phyloP scores from a whole-genome alignment of 768 basidiomycete species.

The Suillus alpinus region DNA sequence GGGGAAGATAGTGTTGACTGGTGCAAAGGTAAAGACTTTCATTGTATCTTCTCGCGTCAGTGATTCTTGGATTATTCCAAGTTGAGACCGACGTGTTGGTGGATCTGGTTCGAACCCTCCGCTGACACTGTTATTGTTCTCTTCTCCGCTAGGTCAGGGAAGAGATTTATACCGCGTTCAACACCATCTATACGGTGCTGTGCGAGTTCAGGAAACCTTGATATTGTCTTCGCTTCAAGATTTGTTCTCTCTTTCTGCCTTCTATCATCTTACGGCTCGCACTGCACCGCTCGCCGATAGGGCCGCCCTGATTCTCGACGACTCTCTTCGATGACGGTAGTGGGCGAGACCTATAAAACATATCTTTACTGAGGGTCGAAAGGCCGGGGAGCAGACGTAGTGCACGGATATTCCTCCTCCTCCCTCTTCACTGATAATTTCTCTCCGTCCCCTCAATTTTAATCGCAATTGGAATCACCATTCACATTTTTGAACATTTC shows the following conservation, averaged over 20 bases:
- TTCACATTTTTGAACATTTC: background rate
- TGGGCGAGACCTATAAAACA: slow-evolving; percentile 15
- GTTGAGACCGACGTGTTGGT: slow-evolving; percentile 39
- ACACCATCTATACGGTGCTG: slow-evolving; percentile 97
- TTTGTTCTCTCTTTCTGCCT: background rate
- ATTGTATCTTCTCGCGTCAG: slow-evolving; percentile 30
- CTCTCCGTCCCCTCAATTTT: background rate
- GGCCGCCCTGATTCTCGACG: slow-evolving; percentile 2
- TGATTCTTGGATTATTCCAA: slow-evolving; percentile 19
- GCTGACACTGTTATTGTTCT: slow-evolving; percentile 44
- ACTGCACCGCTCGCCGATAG: slow-evolving; percentile 5
- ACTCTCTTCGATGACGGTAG: slow-evolving; percentile 4
- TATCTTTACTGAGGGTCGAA: slow-evolving; percentile 26
- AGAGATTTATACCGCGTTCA: slow-evolving; percentile 99
- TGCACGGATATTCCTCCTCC: slow-evolving; percentile 34
- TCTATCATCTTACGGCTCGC: background rate
- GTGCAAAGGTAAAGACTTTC: slow-evolving; percentile 80
- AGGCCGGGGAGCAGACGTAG: slow-evolving; percentile 35
- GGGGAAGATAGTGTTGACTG: slow-evolving; percentile 97
- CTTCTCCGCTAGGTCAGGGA: slow-evolving; percentile 75
- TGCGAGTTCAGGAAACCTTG: slow-evolving; percentile 92
- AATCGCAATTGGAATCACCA: background rate
- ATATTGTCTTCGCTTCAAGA: slow-evolving; percentile 12
- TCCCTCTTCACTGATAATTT: slow-evolving; percentile 27
- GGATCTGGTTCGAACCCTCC: slow-evolving; percentile 46